Evolutionary conservation across 2,329 filamentous ascomycete species (phyloP).

Genomic region (Lasiodiplodia sp.): DNA sequence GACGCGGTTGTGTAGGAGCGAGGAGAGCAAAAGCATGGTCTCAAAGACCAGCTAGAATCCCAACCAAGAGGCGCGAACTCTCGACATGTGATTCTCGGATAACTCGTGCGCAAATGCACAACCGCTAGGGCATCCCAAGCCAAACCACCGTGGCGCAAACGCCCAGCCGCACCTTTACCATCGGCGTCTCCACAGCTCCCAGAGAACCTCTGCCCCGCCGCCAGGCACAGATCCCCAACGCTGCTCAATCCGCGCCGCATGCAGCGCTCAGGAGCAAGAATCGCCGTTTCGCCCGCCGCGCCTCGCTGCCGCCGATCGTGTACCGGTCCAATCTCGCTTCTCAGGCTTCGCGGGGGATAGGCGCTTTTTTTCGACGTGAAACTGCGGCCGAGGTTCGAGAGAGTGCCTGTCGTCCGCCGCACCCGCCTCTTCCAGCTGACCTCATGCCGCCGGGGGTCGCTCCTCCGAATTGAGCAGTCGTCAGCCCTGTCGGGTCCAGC

Average conservation of each 20-base stretch:
- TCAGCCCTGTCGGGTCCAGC: slow-evolving; percentile 24
- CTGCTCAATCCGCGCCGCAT: slow-evolving; percentile 7
- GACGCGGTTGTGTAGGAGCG: slow-evolving; percentile 17
- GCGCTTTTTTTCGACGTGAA: neutral
- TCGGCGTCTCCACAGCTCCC: neutral
- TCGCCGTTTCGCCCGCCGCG: slow-evolving; percentile 14
- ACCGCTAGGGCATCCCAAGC: neutral
- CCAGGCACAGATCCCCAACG: slow-evolving; percentile 11
- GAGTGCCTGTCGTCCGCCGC: neutral
- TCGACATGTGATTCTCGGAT: too few relatives aligned
- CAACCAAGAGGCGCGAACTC: slow-evolving; percentile 11
- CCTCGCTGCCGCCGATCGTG: slow-evolving; percentile 14
- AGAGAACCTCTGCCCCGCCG: neutral
- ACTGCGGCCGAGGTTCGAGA: slow-evolving; percentile 16
- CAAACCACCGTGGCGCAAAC: neutral
- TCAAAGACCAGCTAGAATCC: neutral
- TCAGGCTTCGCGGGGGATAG: neutral
- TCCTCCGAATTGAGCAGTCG: slow-evolving; percentile 2
- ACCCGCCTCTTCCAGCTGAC: slow-evolving; percentile 8
- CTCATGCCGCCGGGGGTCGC: slow-evolving; percentile 3
- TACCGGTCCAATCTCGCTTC: slow-evolving; percentile 23
- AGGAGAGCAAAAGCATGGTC: slow-evolving; percentile 23
- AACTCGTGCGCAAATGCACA: too few relatives aligned
- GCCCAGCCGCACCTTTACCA: neutral
- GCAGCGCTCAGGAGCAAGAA: slow-evolving; percentile 16